phyloP scores from a whole-genome alignment of 1,284 basidiomycete species.

The Cryptococcus jaspeensis region DNA sequence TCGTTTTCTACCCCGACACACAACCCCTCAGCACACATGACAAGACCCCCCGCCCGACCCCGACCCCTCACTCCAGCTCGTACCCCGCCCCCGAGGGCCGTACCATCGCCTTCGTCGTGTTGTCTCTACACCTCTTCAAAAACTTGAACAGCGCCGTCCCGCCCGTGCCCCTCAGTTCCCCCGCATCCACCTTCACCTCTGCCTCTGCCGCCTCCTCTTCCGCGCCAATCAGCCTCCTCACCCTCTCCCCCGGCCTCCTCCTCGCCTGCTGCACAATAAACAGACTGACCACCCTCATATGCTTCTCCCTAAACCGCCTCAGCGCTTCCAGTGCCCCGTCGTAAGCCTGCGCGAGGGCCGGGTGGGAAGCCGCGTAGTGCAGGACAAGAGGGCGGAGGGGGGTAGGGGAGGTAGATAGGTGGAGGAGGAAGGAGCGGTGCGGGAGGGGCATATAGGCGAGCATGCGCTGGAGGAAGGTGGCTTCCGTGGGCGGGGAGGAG shows the following conservation, averaged over 20 bases:
- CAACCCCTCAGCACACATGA: neutral
- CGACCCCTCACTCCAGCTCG: constrained; percentile 19
- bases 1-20: too few species aligned
- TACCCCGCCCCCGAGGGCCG: constrained; percentile 28
- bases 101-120: constrained; percentile 68
- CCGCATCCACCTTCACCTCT: constrained; percentile 8
- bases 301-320: constrained; percentile 78
- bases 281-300: constrained; percentile 79
- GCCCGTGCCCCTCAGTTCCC: constrained; percentile 73
- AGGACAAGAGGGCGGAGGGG: constrained; percentile 55
- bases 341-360: constrained; percentile 62
- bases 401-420: constrained; percentile 67
- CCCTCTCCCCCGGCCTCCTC: constrained; percentile 35
- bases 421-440: constrained; percentile 82
- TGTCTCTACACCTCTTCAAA: constrained; percentile 72
- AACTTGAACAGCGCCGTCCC: constrained; percentile 80
- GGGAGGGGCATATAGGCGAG: constrained; percentile 85
- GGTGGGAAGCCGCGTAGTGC: constrained; percentile 38
- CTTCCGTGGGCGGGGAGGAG: constrained; percentile 28
- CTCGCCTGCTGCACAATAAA: constrained; percentile 74
- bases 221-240: constrained; percentile 31
- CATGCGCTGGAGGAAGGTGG: constrained; percentile 73
- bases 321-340: constrained; percentile 70
- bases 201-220: constrained; percentile 9
- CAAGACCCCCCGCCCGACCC: neutral